Percentiles rank a stretch among this genome's conserved stretches.
Conservation (phyloP, 371 early-diverging fungal genomes). For the Mortierella sp. region DNA sequence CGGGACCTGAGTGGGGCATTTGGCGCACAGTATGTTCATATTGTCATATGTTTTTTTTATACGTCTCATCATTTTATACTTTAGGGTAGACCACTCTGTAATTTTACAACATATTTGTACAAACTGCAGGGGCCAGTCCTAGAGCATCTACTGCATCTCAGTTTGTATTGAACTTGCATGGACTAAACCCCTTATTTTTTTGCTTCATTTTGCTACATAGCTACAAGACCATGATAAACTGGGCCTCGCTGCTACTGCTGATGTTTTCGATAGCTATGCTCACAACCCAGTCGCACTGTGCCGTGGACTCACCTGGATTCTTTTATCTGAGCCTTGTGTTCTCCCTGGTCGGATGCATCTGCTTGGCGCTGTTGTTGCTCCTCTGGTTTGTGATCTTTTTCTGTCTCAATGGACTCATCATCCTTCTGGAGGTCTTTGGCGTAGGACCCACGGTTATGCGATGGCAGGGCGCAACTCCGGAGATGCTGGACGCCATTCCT, state of each 20-base stretch:
- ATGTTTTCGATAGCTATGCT: constrained; percentile 38
- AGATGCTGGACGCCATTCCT: constrained; percentile 42
- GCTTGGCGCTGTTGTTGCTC: constrained; percentile 20
- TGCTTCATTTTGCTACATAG: constrained; percentile 3
- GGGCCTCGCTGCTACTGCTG: constrained; percentile 43
- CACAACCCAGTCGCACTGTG: constrained; percentile 41
- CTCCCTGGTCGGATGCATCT: constrained; percentile 40
- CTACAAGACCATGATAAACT: constrained; percentile 53
- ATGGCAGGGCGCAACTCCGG: constrained; percentile 45
- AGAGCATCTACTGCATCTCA: too few species aligned
- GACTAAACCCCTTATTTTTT: neutral
- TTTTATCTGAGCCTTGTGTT: constrained; percentile 41
- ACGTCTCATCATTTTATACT: constrained; percentile 4
- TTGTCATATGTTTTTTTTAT: constrained; percentile 18
- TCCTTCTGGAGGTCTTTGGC: constrained; percentile 40
- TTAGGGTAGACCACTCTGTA: neutral
- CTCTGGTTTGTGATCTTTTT: constrained; percentile 49
- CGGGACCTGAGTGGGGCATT: constrained; percentile 30
- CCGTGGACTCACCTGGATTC: constrained; percentile 25
- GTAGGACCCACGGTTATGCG: constrained; percentile 49
- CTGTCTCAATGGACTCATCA: constrained; percentile 42
- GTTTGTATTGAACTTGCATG: too few species aligned
- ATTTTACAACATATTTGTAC: too few species aligned
- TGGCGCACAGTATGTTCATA: constrained; percentile 52
- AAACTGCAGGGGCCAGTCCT: too few species aligned